Percentiles rank a stretch among this genome's conserved stretches.
These are phyloP conservation scores for Globisporangium ultimum DNA, from an alignment of 352 stramenopile species.

Conservation along the genomic window DNA sequence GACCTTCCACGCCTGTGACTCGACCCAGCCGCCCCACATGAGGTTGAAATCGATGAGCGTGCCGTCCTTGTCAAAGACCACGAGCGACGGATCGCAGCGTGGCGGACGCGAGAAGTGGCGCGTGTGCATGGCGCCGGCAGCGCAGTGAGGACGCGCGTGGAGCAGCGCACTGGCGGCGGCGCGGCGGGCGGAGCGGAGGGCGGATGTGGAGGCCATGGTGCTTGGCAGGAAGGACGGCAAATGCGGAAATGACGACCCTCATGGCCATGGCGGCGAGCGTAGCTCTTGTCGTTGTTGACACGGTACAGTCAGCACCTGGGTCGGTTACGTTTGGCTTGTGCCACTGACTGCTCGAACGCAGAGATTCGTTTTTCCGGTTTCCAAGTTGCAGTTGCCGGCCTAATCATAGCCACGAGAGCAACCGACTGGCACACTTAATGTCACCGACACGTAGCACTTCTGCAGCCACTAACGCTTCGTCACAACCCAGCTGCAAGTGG, in stretches of 20 bases:
- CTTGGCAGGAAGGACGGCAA: neutral
- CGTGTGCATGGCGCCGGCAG: constrained; percentile 3
- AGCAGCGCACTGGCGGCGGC: constrained; percentile 7
- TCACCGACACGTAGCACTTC: neutral
- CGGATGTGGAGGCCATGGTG: constrained; percentile 11
- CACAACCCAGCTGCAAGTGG: neutral
- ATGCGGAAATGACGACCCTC: constrained; percentile 6
- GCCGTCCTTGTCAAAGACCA: constrained; percentile 89
- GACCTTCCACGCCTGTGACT: constrained; percentile 80
- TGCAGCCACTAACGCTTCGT: neutral
- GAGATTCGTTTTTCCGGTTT: neutral
- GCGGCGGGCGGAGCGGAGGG: constrained; percentile 2
- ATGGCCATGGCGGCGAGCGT: neutral
- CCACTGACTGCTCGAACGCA: neutral
- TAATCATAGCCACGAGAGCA: neutral
- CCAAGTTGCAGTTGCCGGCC: neutral
- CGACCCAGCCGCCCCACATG: constrained; percentile 88
- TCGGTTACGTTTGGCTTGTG: neutral
- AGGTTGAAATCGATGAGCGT: constrained; percentile 90
- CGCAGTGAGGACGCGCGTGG: constrained; percentile 1
- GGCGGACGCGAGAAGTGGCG: constrained; percentile 9
- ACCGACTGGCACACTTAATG: neutral
- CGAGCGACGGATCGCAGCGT: constrained; percentile 61
- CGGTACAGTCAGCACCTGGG: too few species aligned
- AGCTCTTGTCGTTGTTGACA: neutral